phyloP scores from a whole-genome alignment of 1,284 basidiomycete species.

The Ustilago lituana region DNA sequence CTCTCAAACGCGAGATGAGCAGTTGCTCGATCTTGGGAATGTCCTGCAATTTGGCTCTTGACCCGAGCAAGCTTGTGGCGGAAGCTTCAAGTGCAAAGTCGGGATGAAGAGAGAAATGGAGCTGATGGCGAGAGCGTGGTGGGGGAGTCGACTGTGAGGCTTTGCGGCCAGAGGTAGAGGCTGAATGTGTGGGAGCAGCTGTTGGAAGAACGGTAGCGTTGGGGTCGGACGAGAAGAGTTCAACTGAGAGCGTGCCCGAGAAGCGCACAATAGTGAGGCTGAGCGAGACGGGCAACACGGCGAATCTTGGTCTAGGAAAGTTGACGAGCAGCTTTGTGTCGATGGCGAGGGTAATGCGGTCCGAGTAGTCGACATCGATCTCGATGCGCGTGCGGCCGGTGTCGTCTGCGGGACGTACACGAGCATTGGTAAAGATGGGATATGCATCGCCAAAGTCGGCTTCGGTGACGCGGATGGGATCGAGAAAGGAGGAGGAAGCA shows the following conservation, averaged over 20 bases:
- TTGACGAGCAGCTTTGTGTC: slow-evolving; percentile 73
- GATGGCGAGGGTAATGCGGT: slow-evolving; percentile 71
- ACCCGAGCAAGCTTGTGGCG: slow-evolving; percentile 71
- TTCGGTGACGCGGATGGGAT: slow-evolving; percentile 71
- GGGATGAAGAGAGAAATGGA: slow-evolving; percentile 71
- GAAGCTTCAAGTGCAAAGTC: slow-evolving; percentile 72
- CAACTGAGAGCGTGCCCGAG: slow-evolving; percentile 69
- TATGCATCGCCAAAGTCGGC: slow-evolving; percentile 71
- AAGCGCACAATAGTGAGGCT: slow-evolving; percentile 71
- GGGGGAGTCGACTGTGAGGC: slow-evolving; percentile 26
- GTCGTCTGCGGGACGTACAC: slow-evolving; percentile 72
- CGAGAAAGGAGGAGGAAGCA: slow-evolving; percentile 61
- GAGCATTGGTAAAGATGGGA: slow-evolving; percentile 71
- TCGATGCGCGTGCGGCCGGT: slow-evolving; percentile 71
- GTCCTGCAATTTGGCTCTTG: slow-evolving; percentile 72
- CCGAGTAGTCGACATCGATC: slow-evolving; percentile 72
- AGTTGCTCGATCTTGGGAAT: slow-evolving; percentile 74
- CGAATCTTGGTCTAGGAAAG: slow-evolving; percentile 72
- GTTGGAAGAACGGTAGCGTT: slow-evolving; percentile 32
- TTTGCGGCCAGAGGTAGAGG: slow-evolving; percentile 68
- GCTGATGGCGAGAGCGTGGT: slow-evolving; percentile 64
- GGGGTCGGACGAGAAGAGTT: slow-evolving; percentile 30
- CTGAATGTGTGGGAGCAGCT: slow-evolving; percentile 35
- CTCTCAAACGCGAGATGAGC: slow-evolving; percentile 70
- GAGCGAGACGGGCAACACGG: slow-evolving; percentile 72